These are phyloP conservation scores for Incumbomyces lentus DNA, from an alignment of 2,329 filamentous ascomycete genomes.

Conservation along the genomic window DNA sequence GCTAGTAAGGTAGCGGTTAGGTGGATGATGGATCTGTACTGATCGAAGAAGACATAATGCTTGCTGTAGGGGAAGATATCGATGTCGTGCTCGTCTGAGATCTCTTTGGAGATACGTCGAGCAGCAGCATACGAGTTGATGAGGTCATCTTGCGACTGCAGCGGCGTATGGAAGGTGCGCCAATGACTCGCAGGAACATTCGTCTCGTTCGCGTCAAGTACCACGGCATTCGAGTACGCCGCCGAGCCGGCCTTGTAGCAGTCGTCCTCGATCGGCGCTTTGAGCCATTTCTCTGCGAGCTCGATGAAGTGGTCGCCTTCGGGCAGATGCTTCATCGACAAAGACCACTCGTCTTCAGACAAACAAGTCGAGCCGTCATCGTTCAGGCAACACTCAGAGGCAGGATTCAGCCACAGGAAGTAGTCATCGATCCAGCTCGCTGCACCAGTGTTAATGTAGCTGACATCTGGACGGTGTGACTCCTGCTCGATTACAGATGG, in stretches of 20 bases:
- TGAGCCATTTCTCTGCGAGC: conserved; percentile 75
- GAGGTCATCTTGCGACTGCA: conserved; percentile 83
- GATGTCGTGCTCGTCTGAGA: conserved; percentile 60
- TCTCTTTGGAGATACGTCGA: conserved; percentile 70
- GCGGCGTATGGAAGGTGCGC: conserved; percentile 75
- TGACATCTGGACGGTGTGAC: conserved; percentile 75
- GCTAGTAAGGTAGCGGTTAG: conserved; percentile 71
- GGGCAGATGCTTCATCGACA: conserved; percentile 82
- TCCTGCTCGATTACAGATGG: conserved; percentile 90
- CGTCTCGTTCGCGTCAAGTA: conserved; percentile 57
- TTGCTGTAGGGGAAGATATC: conserved; percentile 94
- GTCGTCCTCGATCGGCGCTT: conserved; percentile 65
- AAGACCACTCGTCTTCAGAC: conserved; percentile 72
- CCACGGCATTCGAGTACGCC: conserved; percentile 73
- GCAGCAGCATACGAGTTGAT: conserved; percentile 84
- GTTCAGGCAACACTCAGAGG: conserved; percentile 60
- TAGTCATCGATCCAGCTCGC: conserved; percentile 98
- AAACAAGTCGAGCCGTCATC: conserved; percentile 68
- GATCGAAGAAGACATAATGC: conserved; percentile 99
- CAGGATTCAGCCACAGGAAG: conserved; percentile 90
- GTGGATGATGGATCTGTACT: conserved; percentile 75
- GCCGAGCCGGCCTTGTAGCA: conserved; percentile 86
- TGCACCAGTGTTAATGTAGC: conserved; percentile 76
- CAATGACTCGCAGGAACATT: conserved; percentile 80
- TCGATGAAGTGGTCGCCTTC: conserved; percentile 81